Conservation (phyloP, 192 early-diverging fungal genomes). For the Backusella psychrophila region DNA sequence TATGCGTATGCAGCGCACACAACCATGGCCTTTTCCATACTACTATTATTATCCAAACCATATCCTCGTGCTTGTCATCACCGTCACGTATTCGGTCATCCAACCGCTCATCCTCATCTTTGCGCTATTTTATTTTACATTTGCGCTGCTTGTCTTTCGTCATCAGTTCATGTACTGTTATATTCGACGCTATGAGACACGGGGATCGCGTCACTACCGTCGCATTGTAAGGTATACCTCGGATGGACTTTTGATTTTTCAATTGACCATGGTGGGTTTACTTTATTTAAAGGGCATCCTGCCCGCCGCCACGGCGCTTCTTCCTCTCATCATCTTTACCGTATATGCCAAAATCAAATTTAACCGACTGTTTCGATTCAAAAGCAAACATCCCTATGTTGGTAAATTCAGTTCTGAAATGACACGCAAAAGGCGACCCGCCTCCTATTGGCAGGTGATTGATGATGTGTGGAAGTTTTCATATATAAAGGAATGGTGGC, state of each 20-base stretch:
- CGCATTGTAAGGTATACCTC: slow-evolving; percentile 54
- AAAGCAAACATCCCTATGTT: slow-evolving; percentile 37
- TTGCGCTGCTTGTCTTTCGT: slow-evolving; percentile 56
- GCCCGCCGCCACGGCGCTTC: slow-evolving; percentile 33
- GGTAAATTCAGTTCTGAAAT: background rate
- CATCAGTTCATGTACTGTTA: slow-evolving; percentile 64
- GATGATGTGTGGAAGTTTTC: slow-evolving; percentile 30
- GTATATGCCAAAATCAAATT: slow-evolving; percentile 46
- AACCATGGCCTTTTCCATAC: slow-evolving; percentile 58
- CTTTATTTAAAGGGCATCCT: slow-evolving; percentile 48
- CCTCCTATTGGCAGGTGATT: background rate
- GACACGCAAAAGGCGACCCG: background rate
- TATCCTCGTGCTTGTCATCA: slow-evolving; percentile 61
- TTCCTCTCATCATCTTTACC: slow-evolving; percentile 47
- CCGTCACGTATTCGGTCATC: slow-evolving; percentile 56
- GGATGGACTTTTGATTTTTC: slow-evolving; percentile 57
- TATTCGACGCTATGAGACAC: slow-evolving; percentile 55
- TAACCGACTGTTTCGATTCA: slow-evolving; percentile 39
- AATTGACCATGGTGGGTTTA: slow-evolving; percentile 54
- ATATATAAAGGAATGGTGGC: slow-evolving; percentile 25
- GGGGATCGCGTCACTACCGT: slow-evolving; percentile 49
- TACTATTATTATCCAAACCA: slow-evolving; percentile 64
- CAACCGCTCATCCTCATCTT: slow-evolving; percentile 58
- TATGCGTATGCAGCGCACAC: slow-evolving; percentile 40
- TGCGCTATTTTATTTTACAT: slow-evolving; percentile 47